Conservation (phyloP, 164 flowering plant species). For the Magnolia kwangsiensis region DNA sequence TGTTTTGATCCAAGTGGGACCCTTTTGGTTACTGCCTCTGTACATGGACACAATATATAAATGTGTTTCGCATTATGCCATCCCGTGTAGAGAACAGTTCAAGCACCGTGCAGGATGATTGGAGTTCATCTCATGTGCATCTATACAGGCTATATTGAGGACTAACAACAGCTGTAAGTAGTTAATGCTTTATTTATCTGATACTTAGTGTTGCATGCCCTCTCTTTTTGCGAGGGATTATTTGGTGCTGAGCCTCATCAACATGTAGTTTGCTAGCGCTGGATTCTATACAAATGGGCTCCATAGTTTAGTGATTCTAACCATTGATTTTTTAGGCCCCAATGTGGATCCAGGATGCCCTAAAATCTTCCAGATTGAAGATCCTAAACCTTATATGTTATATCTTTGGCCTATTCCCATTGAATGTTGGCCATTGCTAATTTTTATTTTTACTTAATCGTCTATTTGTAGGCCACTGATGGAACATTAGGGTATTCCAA, state of each 20-base stretch:
- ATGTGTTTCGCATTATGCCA: slow-evolving; percentile 87
- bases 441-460: too few species aligned
- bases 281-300: not conserved
- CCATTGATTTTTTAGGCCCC: too few species aligned
- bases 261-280: not conserved
- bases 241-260: not conserved
- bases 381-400: too few species aligned
- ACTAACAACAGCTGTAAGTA: slow-evolving; percentile 83
- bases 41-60: slow-evolving; percentile 84
- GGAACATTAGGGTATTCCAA: too few species aligned
- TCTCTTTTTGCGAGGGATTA: not conserved
- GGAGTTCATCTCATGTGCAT: slow-evolving; percentile 86
- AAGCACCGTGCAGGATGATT: slow-evolving; percentile 47
- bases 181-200: not conserved
- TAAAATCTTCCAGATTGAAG: too few species aligned
- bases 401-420: too few species aligned
- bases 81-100: slow-evolving; percentile 48
- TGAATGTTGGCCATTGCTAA: too few species aligned
- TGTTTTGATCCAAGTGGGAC: slow-evolving; percentile 96
- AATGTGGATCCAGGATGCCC: too few species aligned
- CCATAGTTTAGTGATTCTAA: too few species aligned
- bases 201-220: not conserved
- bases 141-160: slow-evolving; percentile 96
- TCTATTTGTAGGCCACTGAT: too few species aligned
- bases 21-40: slow-evolving; percentile 86